Base-by-base conservation (phyloP, 257 asterid species). In the Asclepias syriaca region DNA sequence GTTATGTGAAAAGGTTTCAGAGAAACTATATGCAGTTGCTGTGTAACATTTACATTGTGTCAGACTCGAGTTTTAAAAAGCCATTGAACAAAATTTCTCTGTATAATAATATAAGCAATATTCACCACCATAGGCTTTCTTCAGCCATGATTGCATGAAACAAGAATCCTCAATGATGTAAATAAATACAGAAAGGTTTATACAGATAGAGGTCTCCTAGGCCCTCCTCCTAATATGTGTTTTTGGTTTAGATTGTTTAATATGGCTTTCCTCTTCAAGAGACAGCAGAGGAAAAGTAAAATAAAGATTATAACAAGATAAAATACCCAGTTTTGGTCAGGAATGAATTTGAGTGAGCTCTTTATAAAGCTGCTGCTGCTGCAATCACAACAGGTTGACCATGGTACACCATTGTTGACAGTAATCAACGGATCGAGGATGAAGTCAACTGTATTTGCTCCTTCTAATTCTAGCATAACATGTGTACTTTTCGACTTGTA, bases 361-460 rank as follows among this genome's bases (percentile, higher is more conserved):
- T 40, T 75, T 43, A 74, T 80, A 46, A 71, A 76, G 81, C 78
- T 75, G 87, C 27, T 24, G 27, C 27, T 24, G 27, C 88, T 75
- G 87, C 88, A 81, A 65, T 76, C 81, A 13, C 87, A 83, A 34
- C 78, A 79, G 48, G 64, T 79, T 45, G 63, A 34, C 39, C 5
- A 72, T 40, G 79, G 57, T 16, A 71, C 65, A 61, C 82, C 74
- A 27, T 83, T 83, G 40, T 46, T 71, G n/a, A 59, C 49, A 48
- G 65, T 57, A 53, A 80, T 82, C 56, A 75, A 75, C 1, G 86
- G 92, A 73, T 89, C 92, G 65, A 92, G 90, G 79, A 87, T 86
- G 73, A 89, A 92, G 85, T 89, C 90, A 8, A 92, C 78, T 0
- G 87, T 81, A 67, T 55, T 70, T 29, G 97, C 88, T 77, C 79